Evolutionary conservation across 352 stramenopile species (phyloP), one percentile per base, ranked within the genome.

Genomic region (Chrysophaeum taylorii): DNA sequence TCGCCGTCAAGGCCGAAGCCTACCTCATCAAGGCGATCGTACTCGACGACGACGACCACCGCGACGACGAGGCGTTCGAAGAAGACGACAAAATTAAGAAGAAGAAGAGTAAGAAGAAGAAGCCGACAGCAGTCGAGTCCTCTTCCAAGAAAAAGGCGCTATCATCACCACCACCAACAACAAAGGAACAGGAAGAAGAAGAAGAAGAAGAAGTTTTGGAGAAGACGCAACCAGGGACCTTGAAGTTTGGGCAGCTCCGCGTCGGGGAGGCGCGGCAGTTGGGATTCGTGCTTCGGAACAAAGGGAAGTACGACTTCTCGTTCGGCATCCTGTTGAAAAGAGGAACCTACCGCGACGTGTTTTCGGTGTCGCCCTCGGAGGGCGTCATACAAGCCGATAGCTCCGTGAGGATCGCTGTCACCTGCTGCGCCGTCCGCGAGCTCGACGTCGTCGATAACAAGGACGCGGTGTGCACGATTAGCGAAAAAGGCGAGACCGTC

Each of bases 271-370:
- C 75, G n/a, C 78, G 82, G 21, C 78, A 77, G 12, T 80, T 90
- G 0, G 80, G 78, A 15, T 94, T 97, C 71, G 87, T 74, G 21
- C 86, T 97, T 45, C 77, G 78, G 0, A 97, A 97, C 70, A 79
- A 78, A 29, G 92, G 92, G 9, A 97, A 97, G 74, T 97, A 97
- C 79, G 83, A 88, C 61, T 91, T 97, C 69, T 87, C 90, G 63
- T 96, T 87, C 67, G 72, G 85, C 33, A 71, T 97, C 48, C 73
- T 69, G 1, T 81, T 94, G 27, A 78, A 79, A 38, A 82, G 79
- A 38, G 57, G 71, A n/a, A 54, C 67, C 0, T 78, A 84, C 16
- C 76, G 83, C 16, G 78, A 91, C 31, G 78, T 88, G 2, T 92
- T 97, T 62, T 79, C 75, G 21, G 82, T 97, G 18, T 82, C 89